Conservation (phyloP, 2,329 filamentous ascomycete species). For the Aspergillus nomiae region DNA sequence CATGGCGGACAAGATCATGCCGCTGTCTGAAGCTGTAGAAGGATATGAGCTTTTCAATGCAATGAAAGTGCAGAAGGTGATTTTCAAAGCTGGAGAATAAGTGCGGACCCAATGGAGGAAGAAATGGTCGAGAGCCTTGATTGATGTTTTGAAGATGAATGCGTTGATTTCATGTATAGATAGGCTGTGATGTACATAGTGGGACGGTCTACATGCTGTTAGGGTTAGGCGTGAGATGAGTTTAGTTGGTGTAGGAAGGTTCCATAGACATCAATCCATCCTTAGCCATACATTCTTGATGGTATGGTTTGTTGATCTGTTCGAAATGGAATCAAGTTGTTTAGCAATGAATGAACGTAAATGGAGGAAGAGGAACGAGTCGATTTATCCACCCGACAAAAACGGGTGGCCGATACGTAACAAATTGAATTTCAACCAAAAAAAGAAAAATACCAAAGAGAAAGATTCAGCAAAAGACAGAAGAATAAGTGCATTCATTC, state of each 20-base stretch:
- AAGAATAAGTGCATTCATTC: not conserved
- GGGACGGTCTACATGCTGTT: not conserved
- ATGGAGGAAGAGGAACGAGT: not conserved
- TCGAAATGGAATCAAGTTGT: not conserved
- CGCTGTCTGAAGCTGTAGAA: slow-evolving; percentile 64
- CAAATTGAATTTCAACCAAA: not conserved
- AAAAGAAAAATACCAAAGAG: not conserved
- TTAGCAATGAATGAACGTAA: not conserved
- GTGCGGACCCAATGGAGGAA: not conserved
- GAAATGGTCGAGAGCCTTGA: not conserved
- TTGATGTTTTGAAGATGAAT: not conserved
- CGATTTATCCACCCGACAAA: not conserved
- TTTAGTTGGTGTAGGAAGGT: too few relatives aligned
- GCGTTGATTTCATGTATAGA: not conserved
- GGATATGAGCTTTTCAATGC: slow-evolving; percentile 73
- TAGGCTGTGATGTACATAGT: not conserved
- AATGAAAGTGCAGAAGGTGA: slow-evolving; percentile 73
- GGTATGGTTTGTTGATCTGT: not conserved
- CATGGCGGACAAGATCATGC: slow-evolving; percentile 77
- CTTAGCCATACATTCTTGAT: not conserved
- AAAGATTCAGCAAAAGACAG: too few relatives aligned
- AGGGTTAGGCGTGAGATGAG: not conserved
- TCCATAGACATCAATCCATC: not conserved
- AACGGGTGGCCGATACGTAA: not conserved
- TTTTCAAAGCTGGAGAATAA: slow-evolving; percentile 58